Evolutionary conservation across 1,284 basidiomycete genomes (phyloP).

Genomic region (Moesziomyces sp.): DNA sequence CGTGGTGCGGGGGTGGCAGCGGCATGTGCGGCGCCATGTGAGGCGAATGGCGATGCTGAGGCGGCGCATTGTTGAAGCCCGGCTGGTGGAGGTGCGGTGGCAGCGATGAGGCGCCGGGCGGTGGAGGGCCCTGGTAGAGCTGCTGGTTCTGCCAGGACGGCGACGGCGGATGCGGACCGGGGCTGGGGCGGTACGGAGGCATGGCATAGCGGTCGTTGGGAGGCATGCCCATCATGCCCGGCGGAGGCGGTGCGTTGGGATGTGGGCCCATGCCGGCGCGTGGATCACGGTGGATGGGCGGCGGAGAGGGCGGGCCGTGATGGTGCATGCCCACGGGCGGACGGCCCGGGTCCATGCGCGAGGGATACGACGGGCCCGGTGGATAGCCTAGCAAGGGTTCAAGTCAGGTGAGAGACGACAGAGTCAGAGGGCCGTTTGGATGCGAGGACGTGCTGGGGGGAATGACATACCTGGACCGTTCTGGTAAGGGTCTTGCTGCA

Average conservation of each 20-base stretch:
- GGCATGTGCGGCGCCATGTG: conserved; percentile 44
- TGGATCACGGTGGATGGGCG: conserved; percentile 42
- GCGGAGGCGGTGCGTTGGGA: conserved; percentile 33
- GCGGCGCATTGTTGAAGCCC: conserved; percentile 24
- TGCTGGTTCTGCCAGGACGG: conserved; percentile 51
- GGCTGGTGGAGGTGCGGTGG: conserved; percentile 45
- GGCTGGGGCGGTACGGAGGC: conserved; percentile 36
- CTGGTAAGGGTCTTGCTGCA: conserved; percentile 43
- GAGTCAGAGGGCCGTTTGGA: not conserved
- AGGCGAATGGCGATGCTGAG: conserved; percentile 40
- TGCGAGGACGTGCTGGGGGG: no score
- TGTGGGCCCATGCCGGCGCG: conserved; percentile 39
- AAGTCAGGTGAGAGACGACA: not conserved
- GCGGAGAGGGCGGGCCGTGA: conserved; percentile 40
- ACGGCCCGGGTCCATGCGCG: conserved; percentile 33
- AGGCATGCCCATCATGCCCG: conserved; percentile 45
- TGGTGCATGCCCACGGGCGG: conserved; percentile 40
- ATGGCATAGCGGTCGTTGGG: conserved; percentile 42
- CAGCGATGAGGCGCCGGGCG: conserved; percentile 25
- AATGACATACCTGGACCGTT: conserved; percentile 36
- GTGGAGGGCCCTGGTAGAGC: conserved; percentile 34
- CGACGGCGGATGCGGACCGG: conserved; percentile 39
- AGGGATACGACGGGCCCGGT: conserved; percentile 35
- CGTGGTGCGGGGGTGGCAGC: conserved; percentile 31
- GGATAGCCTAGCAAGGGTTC: conserved; percentile 25